Percentiles rank a stretch among this genome's conserved stretches.
Evolutionary conservation across 208 protist genomes (phyloP).

Genomic region (Crithidia acanthocephali): DNA sequence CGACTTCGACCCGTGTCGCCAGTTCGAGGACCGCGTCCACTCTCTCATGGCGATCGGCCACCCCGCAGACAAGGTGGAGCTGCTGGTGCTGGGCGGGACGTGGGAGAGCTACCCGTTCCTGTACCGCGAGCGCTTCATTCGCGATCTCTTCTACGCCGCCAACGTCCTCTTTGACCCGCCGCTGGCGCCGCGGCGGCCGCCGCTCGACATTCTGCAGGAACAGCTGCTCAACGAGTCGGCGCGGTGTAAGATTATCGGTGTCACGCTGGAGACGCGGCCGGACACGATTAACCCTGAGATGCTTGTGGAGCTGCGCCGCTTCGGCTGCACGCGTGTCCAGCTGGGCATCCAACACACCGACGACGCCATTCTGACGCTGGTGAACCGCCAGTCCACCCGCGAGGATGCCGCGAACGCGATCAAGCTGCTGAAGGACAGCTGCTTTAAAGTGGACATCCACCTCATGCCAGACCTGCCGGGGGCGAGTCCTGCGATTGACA

Average conservation of each 20-base stretch:
- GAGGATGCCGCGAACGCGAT: constrained; percentile 94
- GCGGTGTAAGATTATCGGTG: constrained; percentile 97
- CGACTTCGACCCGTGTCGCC: constrained; percentile 75
- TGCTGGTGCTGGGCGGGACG: constrained; percentile 99
- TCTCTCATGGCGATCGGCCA: constrained; percentile 90
- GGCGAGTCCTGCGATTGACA: constrained; percentile 94
- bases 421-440: constrained; percentile 96
- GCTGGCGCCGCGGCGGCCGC: constrained; percentile 38
- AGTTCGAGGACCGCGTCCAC: constrained; percentile 85
- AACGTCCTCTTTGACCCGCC: constrained; percentile 75
- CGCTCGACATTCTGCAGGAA: constrained; percentile 81
- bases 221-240: constrained; percentile 93
- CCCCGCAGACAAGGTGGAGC: constrained; percentile 96
- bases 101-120: constrained; percentile 97
- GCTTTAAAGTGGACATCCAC: constrained; percentile 99
- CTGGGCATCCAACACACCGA: constrained; percentile 99
- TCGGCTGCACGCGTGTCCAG: constrained; percentile 98
- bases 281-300: constrained; percentile 96
- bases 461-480: constrained; percentile 99
- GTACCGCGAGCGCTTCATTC: constrained; percentile 94
- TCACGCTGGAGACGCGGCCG: constrained; percentile 99
- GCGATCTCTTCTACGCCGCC: constrained; percentile 91
- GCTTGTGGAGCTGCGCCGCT: constrained; percentile 91
- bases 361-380: constrained; percentile 93
- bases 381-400: constrained; percentile 96